These are phyloP conservation scores for Daldinia loculata DNA, from an alignment of 495 filamentous ascomycete species.

Conservation along the genomic window DNA sequence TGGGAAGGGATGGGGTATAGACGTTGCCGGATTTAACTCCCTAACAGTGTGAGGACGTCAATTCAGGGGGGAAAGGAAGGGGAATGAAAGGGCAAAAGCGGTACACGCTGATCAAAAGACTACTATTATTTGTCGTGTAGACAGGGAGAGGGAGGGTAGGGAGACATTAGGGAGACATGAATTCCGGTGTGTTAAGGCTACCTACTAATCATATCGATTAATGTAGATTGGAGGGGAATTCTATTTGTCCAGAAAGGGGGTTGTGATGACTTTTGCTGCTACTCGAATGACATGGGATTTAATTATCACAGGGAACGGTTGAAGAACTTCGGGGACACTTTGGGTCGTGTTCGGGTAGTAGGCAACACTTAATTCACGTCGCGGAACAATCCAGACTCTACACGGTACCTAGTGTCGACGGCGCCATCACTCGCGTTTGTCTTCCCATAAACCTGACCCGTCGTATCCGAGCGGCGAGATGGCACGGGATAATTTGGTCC, in stretches of 20 bases:
- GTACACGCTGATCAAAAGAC: not conserved
- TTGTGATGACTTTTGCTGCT: slow-evolving; percentile 16
- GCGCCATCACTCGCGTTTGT: slow-evolving; percentile 19
- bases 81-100: not conserved
- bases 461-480: slow-evolving; percentile 27
- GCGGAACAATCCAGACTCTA: slow-evolving; percentile 32
- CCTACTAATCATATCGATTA: slow-evolving; percentile 15
- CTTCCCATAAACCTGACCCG: slow-evolving; percentile 31
- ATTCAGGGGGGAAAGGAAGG: slow-evolving; percentile 9
- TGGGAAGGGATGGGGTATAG: not conserved
- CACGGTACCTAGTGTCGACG: slow-evolving; percentile 6
- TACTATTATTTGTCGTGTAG: not conserved
- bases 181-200: slow-evolving; percentile 23
- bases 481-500: slow-evolving; percentile 20
- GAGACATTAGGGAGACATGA: slow-evolving; percentile 11
- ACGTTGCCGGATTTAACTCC: slow-evolving; percentile 29
- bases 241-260: slow-evolving; percentile 22
- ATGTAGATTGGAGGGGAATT: not conserved
- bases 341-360: slow-evolving; percentile 33
- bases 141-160: not conserved
- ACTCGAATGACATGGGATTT: slow-evolving; percentile 24
- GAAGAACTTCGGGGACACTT: slow-evolving; percentile 26
- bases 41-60: slow-evolving; percentile 12
- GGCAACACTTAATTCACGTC: slow-evolving; percentile 20
- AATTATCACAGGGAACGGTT: slow-evolving; percentile 27